Conservation (phyloP, 2,329 filamentous ascomycete genomes). For the Xylaria sp. region DNA sequence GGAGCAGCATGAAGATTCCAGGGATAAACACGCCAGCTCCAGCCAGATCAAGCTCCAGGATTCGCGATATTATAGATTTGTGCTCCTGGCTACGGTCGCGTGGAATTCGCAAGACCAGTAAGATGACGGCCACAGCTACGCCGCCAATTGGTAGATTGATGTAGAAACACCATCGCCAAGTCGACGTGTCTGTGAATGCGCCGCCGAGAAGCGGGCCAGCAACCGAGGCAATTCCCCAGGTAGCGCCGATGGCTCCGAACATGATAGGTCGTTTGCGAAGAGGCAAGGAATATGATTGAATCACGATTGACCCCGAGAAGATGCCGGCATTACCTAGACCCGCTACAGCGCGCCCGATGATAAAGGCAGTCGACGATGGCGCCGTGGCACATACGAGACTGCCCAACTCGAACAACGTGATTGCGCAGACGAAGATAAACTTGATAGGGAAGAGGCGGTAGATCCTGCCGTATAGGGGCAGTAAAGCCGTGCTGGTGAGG, state of each 20-base stretch:
- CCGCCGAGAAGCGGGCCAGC: slow-evolving; percentile 36
- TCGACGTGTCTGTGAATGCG: slow-evolving; percentile 33
- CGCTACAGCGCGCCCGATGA: slow-evolving; percentile 37
- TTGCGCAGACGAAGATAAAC: slow-evolving; percentile 27
- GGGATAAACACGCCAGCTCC: slow-evolving; percentile 34
- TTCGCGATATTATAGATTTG: slow-evolving; percentile 12
- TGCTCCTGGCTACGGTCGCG: not conserved
- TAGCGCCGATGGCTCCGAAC: slow-evolving; percentile 33
- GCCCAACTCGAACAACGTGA: slow-evolving; percentile 35
- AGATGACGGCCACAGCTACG: slow-evolving; percentile 23
- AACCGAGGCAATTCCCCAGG: slow-evolving; percentile 34
- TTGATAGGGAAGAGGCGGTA: slow-evolving; percentile 36
- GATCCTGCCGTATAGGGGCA: slow-evolving; percentile 36
- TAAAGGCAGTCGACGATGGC: slow-evolving; percentile 35
- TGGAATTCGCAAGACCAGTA: slow-evolving; percentile 21
- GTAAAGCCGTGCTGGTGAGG: slow-evolving; percentile 34
- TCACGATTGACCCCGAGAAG: slow-evolving; percentile 33
- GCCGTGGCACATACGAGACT: slow-evolving; percentile 37
- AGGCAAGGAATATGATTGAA: slow-evolving; percentile 33
- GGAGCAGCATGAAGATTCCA: slow-evolving; percentile 28
- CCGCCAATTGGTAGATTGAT: slow-evolving; percentile 36
- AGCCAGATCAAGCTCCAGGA: slow-evolving; percentile 28
- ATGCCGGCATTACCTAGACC: slow-evolving; percentile 37
- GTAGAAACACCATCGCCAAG: slow-evolving; percentile 38
- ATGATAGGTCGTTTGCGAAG: slow-evolving; percentile 32